phyloP scores from a whole-genome alignment of 352 stramenopile genomes.

The Pythium aquatile region DNA sequence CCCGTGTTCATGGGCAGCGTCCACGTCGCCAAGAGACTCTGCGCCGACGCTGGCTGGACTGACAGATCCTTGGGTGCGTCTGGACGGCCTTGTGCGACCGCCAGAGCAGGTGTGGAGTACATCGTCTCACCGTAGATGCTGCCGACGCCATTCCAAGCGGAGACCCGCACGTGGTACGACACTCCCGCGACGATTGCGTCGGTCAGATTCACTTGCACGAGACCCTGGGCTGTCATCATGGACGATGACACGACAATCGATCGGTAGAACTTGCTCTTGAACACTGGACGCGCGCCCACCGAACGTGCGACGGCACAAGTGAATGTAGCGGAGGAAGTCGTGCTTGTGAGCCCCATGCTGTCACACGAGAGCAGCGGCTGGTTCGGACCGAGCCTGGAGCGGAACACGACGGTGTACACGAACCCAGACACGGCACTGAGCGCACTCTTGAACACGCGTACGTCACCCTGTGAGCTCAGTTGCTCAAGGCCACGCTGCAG shows the following conservation, averaged over 20 bases:
- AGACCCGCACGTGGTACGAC: conserved; percentile 87
- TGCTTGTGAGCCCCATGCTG: conserved; percentile 43
- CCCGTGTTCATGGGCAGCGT: conserved; percentile 49
- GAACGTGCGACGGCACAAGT: conserved; percentile 36
- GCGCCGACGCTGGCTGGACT: conserved; percentile 38
- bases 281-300: conserved; percentile 59
- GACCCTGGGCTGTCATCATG: conserved; percentile 23
- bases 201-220: conserved; percentile 36
- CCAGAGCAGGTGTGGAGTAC: conserved; percentile 77
- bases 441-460: conserved; percentile 59
- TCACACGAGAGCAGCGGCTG: conserved; percentile 57
- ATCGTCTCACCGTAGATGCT: conserved; percentile 77
- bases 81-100: conserved; percentile 34
- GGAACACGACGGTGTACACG: conserved; percentile 67
- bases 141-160: conserved; percentile 92
- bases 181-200: conserved; percentile 31
- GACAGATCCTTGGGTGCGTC: conserved; percentile 48
- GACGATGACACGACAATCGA: conserved; percentile 47
- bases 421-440: conserved; percentile 40
- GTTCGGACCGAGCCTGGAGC: conserved; percentile 53
- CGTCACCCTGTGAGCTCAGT: conserved; percentile 38
- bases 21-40: conserved; percentile 50
- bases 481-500: conserved; percentile 56
- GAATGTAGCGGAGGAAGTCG: conserved; percentile 28
- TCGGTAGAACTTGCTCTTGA: conserved; percentile 75